phyloP scores from a whole-genome alignment of 2,329 filamentous ascomycete genomes.

The Cytospora leucostoma region DNA sequence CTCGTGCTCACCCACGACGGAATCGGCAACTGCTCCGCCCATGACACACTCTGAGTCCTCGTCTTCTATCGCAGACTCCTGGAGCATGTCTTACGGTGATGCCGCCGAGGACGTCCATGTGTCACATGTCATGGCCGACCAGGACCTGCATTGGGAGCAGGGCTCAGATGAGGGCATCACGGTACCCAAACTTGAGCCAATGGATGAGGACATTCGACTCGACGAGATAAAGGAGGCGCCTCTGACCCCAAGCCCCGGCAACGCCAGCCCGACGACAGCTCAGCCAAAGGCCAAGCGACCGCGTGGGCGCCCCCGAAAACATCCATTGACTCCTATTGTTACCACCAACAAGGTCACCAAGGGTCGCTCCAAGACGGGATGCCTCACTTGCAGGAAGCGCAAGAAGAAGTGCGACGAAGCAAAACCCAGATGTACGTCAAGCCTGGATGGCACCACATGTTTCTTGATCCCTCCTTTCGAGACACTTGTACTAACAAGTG shows the following conservation, averaged over 20 bases:
- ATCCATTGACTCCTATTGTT: constrained; percentile 63
- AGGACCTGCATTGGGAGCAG: constrained; percentile 51
- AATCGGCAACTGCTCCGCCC: constrained; percentile 44
- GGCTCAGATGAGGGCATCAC: constrained; percentile 47
- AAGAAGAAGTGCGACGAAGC: constrained; percentile 75
- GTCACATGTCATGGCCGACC: constrained; percentile 27
- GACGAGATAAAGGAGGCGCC: constrained; percentile 53
- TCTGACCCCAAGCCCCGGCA: constrained; percentile 34
- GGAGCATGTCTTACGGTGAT: constrained; percentile 46
- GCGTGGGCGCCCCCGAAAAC: constrained; percentile 80
- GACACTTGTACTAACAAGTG: background rate
- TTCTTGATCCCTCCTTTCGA: constrained; percentile 3
- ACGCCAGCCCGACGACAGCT: constrained; percentile 29
- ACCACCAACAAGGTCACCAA: constrained; percentile 72
- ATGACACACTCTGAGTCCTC: constrained; percentile 50
- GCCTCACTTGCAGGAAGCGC: constrained; percentile 66
- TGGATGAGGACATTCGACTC: constrained; percentile 58
- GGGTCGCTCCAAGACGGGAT: constrained; percentile 70
- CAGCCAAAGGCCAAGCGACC: constrained; percentile 60
- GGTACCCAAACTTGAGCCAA: constrained; percentile 58
- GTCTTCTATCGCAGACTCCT: constrained; percentile 45
- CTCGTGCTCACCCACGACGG: constrained; percentile 35
- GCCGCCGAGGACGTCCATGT: constrained; percentile 22
- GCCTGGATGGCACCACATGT: background rate
- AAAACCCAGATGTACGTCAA: constrained; percentile 64